phyloP scores from a whole-genome alignment of 768 basidiomycete genomes.

The Mycena latifolia region DNA sequence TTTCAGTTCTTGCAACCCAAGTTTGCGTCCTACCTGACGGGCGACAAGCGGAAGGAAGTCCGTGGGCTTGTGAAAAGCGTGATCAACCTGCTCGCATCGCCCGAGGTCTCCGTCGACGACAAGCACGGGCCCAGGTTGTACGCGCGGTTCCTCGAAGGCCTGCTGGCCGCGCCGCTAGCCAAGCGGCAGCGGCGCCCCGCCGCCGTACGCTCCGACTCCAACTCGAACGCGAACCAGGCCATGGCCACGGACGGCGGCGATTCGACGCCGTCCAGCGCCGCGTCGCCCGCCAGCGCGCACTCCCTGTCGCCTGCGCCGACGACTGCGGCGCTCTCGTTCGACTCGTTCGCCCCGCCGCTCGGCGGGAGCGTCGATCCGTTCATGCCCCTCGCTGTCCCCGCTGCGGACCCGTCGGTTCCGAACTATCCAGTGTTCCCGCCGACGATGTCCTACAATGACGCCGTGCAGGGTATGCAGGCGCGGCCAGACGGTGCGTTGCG shows the following conservation, averaged over 20 bases:
- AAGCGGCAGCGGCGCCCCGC: constrained; percentile 36
- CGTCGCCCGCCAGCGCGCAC: constrained; percentile 54
- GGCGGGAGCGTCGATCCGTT: constrained; percentile 56
- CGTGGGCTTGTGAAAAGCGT: constrained; percentile 73
- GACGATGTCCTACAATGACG: too few species aligned
- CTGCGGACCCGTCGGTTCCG: constrained; percentile 40
- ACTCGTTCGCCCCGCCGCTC: constrained; percentile 56
- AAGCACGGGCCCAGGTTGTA: constrained; percentile 86
- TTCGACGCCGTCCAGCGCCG: constrained; percentile 46
- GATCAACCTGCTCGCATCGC: constrained; percentile 74
- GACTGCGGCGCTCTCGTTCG: constrained; percentile 59
- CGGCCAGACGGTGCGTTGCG: constrained; percentile 75
- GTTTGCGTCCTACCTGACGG: constrained; percentile 70
- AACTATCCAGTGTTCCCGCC: constrained; percentile 67
- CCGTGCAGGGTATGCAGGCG: constrained; percentile 60
- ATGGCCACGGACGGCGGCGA: too few species aligned
- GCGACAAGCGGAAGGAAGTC: constrained; percentile 72
- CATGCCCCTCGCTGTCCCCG: constrained; percentile 40
- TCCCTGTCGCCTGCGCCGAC: constrained; percentile 63
- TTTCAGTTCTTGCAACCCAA: constrained; percentile 86
- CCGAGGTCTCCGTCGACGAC: constrained; percentile 85
- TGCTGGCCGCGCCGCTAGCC: constrained; percentile 70
- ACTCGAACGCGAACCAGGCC: constrained; percentile 41
- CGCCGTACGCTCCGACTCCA: constrained; percentile 33
- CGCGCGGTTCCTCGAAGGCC: constrained; percentile 80